These are phyloP conservation scores for Nephelium lappaceum DNA, from an alignment of 345 rosid species.

Conservation along the genomic window DNA sequence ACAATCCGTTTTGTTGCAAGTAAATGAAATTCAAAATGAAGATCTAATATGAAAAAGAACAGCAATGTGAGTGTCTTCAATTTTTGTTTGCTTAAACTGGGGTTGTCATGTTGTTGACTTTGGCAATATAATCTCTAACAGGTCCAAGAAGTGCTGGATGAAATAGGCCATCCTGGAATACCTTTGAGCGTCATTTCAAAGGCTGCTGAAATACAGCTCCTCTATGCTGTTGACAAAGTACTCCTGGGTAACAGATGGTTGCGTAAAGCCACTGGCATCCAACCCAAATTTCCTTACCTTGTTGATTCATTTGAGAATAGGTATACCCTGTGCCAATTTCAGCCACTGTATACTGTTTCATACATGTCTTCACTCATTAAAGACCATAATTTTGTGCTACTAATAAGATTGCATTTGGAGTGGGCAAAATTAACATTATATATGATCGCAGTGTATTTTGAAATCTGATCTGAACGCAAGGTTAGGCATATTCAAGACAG, in stretches of 20 bases:
- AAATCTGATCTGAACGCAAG: not conserved
- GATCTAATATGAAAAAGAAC: conserved; percentile 1
- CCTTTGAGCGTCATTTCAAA: conserved; percentile 90
- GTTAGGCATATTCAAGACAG: not conserved
- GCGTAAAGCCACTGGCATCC: conserved; percentile 91
- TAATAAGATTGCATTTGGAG: not conserved
- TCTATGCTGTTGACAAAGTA: conserved; percentile 76
- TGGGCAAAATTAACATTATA: not conserved
- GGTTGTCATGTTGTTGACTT: not conserved
- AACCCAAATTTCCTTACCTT: conserved; percentile 86
- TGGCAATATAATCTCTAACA: conserved; percentile 26
- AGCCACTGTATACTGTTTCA: not conserved
- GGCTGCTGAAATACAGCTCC: conserved; percentile 92
- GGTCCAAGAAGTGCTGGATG: conserved; percentile 97
- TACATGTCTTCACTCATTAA: conserved; percentile 16
- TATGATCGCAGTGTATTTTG: not conserved
- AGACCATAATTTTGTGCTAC: not conserved
- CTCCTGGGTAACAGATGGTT: conserved; percentile 91
- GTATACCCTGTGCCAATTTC: conserved; percentile 34
- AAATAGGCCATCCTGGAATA: conserved; percentile 80
- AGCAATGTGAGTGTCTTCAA: not conserved
- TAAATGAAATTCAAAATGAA: not conserved
- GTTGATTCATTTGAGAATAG: conserved; percentile 95
- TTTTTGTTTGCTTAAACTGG: not conserved
- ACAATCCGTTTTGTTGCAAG: not conserved